A percentile compares a stretch with the other conserved stretches of the same genome.
Evolutionary conservation across 1,284 basidiomycete genomes (phyloP).

Genomic region (Cystobasidiaceae sp.): DNA sequence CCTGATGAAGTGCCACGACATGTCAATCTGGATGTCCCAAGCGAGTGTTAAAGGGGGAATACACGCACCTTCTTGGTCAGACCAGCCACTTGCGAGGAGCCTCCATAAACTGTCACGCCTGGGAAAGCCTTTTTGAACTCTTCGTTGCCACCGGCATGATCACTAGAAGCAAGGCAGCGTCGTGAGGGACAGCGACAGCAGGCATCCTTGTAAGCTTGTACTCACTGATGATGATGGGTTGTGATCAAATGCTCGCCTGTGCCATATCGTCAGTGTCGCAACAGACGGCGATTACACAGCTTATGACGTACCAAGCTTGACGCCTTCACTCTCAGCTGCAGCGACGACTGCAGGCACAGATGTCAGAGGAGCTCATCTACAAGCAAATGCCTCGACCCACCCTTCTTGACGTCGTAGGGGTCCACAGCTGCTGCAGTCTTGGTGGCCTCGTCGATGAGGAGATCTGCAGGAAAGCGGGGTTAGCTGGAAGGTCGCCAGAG

Average conservation of each 20-base stretch:
- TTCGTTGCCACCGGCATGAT: slow-evolving; percentile 47
- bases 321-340: slow-evolving; percentile 34
- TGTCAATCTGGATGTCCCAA: not conserved
- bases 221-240: slow-evolving; percentile 32
- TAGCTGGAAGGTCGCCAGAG: not conserved
- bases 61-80: slow-evolving; percentile 39
- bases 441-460: slow-evolving; percentile 33
- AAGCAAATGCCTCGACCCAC: not conserved
- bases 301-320: slow-evolving; percentile 27
- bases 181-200: not conserved
- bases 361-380: not conserved
- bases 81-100: slow-evolving; percentile 38
- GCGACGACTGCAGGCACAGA: slow-evolving; percentile 9
- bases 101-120: slow-evolving; percentile 42
- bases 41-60: not conserved
- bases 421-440: slow-evolving; percentile 43
- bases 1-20: not conserved
- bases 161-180: slow-evolving; percentile 34
- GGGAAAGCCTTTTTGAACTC: slow-evolving; percentile 43
- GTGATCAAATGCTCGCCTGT: slow-evolving; percentile 33
- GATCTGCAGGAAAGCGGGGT: slow-evolving; percentile 4
- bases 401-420: slow-evolving; percentile 32
- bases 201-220: not conserved
- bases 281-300: not conserved
- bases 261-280: not conserved